Conservation (phyloP, 2,329 filamentous ascomycete species). For the Keithomyces neogunnii region DNA sequence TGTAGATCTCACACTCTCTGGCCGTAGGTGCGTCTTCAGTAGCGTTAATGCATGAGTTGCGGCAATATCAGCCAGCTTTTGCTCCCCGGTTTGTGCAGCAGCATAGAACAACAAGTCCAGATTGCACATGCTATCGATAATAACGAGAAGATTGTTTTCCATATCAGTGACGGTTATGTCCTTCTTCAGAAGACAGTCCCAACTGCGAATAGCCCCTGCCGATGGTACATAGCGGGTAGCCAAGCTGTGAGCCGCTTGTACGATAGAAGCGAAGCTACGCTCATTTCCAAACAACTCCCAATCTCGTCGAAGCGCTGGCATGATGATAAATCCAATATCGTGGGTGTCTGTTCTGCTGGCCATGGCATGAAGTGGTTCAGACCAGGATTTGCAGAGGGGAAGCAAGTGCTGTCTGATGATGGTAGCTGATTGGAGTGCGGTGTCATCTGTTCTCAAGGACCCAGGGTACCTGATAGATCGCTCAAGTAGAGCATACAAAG, state of each 20-base stretch:
- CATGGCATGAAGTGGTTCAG: conserved; percentile 27
- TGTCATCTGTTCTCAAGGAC: no score
- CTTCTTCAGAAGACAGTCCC: conserved; percentile 30
- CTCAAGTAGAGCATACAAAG: no score
- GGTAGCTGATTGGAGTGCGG: no score
- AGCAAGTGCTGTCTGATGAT: conserved; percentile 10
- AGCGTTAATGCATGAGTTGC: conserved; percentile 30
- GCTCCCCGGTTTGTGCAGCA: conserved; percentile 21
- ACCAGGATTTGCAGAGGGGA: conserved; percentile 19
- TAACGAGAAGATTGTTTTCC: conserved; percentile 25
- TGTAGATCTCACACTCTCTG: no score
- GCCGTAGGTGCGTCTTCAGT: conserved; percentile 28
- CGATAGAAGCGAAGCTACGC: conserved; percentile 29
- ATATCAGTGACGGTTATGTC: conserved; percentile 15
- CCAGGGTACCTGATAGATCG: no score
- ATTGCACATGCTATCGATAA: conserved; percentile 34
- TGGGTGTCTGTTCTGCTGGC: conserved; percentile 39
- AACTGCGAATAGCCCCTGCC: conserved; percentile 37
- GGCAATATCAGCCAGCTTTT: conserved; percentile 24
- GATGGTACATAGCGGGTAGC: conserved; percentile 31
- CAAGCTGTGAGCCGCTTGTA: conserved; percentile 34
- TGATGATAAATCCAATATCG: conserved; percentile 46
- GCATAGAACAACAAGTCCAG: conserved; percentile 30
- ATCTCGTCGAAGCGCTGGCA: conserved; percentile 35
- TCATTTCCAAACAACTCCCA: conserved; percentile 36